Conservation (phyloP, 1,284 basidiomycete genomes). For the Puccinia horiana region DNA sequence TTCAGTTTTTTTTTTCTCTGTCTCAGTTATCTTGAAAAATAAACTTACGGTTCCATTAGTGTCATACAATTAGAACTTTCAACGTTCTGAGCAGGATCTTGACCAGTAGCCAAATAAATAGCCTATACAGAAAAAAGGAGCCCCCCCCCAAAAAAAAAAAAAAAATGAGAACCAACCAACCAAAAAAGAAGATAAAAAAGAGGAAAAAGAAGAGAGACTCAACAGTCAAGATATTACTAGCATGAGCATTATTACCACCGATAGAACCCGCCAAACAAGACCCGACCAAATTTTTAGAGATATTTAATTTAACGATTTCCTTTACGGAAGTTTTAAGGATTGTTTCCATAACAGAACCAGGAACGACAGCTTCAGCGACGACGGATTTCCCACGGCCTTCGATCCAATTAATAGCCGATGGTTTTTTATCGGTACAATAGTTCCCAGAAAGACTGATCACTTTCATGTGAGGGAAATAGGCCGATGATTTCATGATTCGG, state of each 20-base stretch:
- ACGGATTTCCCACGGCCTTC: constrained; percentile 97
- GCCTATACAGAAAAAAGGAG: constrained; percentile 57
- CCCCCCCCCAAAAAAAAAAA: background rate
- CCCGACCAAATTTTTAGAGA: constrained; percentile 96
- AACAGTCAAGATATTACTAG: constrained; percentile 88
- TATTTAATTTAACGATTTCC: constrained; percentile 86
- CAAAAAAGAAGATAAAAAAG: background rate
- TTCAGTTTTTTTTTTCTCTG: background rate
- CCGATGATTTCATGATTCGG: constrained; percentile 68
- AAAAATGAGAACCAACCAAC: constrained; percentile 2
- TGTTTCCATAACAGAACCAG: constrained; percentile 79
- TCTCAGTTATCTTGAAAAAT: background rate
- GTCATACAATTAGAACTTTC: constrained; percentile 99
- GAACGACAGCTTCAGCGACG: constrained; percentile 90
- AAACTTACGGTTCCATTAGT: constrained; percentile 76
- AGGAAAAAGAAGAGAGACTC: background rate
- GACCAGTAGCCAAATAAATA: constrained; percentile 91
- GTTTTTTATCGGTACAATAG: constrained; percentile 99
- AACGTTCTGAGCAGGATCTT: constrained; percentile 98
- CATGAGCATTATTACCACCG: constrained; percentile 98
- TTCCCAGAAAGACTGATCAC: constrained; percentile 94
- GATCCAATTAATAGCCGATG: constrained; percentile 99
- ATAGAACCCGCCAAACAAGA: constrained; percentile 96
- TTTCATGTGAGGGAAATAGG: constrained; percentile 86
- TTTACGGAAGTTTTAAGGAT: constrained; percentile 95